These are phyloP conservation scores for Vigna hirtella DNA, from an alignment of 306 rosid genomes.

Conservation along the genomic window DNA sequence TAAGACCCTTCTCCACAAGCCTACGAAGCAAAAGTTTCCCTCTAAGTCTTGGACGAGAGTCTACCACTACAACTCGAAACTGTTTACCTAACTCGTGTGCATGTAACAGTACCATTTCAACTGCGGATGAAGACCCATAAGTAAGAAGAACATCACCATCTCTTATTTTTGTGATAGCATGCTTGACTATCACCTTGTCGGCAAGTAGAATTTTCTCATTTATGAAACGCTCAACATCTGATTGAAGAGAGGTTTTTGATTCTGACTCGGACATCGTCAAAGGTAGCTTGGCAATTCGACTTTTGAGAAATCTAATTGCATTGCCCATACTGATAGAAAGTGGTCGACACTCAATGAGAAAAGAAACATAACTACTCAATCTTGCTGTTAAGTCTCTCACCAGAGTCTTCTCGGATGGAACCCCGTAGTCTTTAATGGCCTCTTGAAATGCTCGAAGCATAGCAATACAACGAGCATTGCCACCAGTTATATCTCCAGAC, in stretches of 20 bases:
- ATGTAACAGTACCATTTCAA: slow-evolving; percentile 61
- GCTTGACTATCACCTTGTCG: slow-evolving; percentile 63
- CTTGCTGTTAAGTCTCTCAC: slow-evolving; percentile 64
- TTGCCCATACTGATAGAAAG: slow-evolving; percentile 75
- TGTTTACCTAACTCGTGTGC: slow-evolving; percentile 66
- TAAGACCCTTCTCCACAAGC: slow-evolving; percentile 67
- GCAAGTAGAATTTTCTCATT: slow-evolving; percentile 67
- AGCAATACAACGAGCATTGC: slow-evolving; percentile 68
- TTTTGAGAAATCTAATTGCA: slow-evolving; percentile 68
- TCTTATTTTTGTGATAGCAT: slow-evolving; percentile 65
- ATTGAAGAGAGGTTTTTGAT: slow-evolving; percentile 57
- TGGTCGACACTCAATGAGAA: slow-evolving; percentile 67
- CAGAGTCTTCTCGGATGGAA: slow-evolving; percentile 59
- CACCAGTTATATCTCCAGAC: slow-evolving; percentile 60
- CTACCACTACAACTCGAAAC: slow-evolving; percentile 65
- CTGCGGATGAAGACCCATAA: slow-evolving; percentile 58
- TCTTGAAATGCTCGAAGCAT: slow-evolving; percentile 71
- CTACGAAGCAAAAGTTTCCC: slow-evolving; percentile 61
- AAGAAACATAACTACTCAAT: slow-evolving; percentile 62
- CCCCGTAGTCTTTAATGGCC: slow-evolving; percentile 62
- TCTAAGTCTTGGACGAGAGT: slow-evolving; percentile 67
- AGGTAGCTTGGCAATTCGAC: slow-evolving; percentile 62
- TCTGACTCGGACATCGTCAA: slow-evolving; percentile 60
- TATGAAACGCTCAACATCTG: slow-evolving; percentile 64
- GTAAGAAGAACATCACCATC: slow-evolving; percentile 73